Evolutionary conservation across 2,329 filamentous ascomycete genomes (phyloP).

Genomic region (Pseudogymnoascus sp.): DNA sequence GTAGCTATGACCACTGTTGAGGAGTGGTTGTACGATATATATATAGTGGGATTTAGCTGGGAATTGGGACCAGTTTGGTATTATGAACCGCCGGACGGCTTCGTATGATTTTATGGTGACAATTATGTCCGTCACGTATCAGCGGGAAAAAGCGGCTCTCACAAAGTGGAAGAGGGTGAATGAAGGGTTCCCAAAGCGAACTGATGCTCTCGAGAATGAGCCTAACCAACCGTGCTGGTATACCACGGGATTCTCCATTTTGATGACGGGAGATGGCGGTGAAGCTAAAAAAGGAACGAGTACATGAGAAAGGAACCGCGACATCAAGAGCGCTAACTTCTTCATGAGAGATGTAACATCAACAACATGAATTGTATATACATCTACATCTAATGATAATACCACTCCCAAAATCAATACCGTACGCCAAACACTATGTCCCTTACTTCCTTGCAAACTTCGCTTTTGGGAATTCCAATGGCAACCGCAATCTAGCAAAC

Average conservation of each 20-base stretch:
- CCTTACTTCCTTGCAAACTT: constrained; percentile 21
- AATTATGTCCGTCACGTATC: neutral
- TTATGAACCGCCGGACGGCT: neutral
- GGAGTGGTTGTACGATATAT: neutral
- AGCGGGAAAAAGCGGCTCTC: neutral
- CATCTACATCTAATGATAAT: constrained; percentile 2
- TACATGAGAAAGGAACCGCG: neutral
- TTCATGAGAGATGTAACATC: neutral
- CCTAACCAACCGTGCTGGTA: neutral
- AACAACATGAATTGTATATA: constrained; percentile 3
- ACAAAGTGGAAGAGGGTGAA: neutral
- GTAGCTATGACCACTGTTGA: constrained; percentile 23
- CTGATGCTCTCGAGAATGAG: neutral
- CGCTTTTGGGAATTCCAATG: constrained; percentile 70
- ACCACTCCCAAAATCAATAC: neutral
- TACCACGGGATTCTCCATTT: neutral
- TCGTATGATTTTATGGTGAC: neutral
- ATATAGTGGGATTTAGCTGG: neutral
- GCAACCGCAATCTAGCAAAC: constrained; percentile 65
- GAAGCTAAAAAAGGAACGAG: neutral
- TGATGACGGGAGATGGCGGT: neutral
- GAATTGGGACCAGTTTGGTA: neutral
- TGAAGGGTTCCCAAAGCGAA: neutral
- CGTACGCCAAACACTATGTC: neutral
- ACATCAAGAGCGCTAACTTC: neutral